Evolutionary conservation across 257 asterid genomes (phyloP), one percentile per base, ranked within the genome.

Genomic region (Phtheirospermum japonicum): DNA sequence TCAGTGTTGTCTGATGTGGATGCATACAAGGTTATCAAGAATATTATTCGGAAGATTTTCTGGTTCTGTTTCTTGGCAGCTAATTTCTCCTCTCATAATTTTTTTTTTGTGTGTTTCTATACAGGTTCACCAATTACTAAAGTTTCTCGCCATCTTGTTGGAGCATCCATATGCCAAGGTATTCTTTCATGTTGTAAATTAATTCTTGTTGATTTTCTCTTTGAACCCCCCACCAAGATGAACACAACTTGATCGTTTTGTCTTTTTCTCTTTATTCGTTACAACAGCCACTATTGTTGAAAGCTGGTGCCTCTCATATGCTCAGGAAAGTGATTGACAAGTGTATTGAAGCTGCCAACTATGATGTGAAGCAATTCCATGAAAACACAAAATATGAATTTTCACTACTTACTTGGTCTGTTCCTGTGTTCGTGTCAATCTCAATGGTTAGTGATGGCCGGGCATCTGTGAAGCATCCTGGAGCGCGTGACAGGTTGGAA

Each of bases 151-250:
- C 57, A 74, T 82, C 74, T 76, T 93, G 61, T 69, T 87, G 82
- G 97, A 93, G 75, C 99, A 93, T 76, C 96, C 97, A 53, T 72
- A 75, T 77, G 95, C 96, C 30, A 89, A 93, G 97, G 99, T 92
- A 61, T 64, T 65, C 60, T 61, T 7, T 51, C 23, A 14, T 58
- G 49, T 54, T 68, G 26, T 33, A 20, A 53, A 45, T 57, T 68
- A 54, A 46, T 50, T 67, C 18, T 23, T 57, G 43, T 68, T 54
- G 11, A 18, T 57, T 55, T 43, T 4, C 40, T 33, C 75, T 53
- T 71, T 39, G 70, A 58, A 57, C 40, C 16, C 79, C 5, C 43
- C 61, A 32, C 31, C 40, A 33, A n/a, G 42, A 48, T 64, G 52
- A 39, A 30, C 43, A 36, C 18, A 30, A 34, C 49, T 17, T 54